phyloP scores from a whole-genome alignment of 139 green algal genomes.

The Nannochloris sp. region DNA sequence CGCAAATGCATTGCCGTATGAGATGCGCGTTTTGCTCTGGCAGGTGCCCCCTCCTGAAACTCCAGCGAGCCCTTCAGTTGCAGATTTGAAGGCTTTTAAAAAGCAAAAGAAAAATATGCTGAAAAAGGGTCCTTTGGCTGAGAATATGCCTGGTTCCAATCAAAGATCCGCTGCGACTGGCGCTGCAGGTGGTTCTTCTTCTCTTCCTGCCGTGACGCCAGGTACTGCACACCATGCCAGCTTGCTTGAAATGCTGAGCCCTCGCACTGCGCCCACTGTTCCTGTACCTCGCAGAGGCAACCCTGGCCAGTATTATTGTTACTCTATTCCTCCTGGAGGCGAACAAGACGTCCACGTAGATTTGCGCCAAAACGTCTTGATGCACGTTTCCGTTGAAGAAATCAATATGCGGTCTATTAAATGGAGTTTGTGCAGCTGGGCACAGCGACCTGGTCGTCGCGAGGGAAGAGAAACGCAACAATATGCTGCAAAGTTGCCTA shows the following conservation, averaged over 20 bases:
- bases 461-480: background rate
- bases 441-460: background rate
- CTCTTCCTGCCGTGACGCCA: background rate
- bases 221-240: background rate
- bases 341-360: constrained; percentile 46
- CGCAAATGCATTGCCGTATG: constrained; percentile 68
- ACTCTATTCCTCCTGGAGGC: constrained; percentile 18
- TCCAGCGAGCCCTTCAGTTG: background rate
- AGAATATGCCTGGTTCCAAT: background rate
- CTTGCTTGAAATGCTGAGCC: background rate
- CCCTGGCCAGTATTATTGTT: constrained; percentile 13
- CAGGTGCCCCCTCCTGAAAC: constrained; percentile 20
- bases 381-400: constrained; percentile 46
- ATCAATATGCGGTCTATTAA: constrained; percentile 35
- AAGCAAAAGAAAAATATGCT: background rate
- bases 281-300: background rate
- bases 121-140: background rate
- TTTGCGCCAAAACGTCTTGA: constrained; percentile 44
- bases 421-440: constrained; percentile 35
- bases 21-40: constrained; percentile 48
- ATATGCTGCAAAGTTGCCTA: constrained; percentile 24
- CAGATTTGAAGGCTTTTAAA: background rate
- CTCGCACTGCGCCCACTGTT: background rate
- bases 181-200: background rate
- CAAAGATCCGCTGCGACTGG: background rate